phyloP scores from a whole-genome alignment of 1,284 basidiomycete species.

The Cutaneotrichosporon mucoides region DNA sequence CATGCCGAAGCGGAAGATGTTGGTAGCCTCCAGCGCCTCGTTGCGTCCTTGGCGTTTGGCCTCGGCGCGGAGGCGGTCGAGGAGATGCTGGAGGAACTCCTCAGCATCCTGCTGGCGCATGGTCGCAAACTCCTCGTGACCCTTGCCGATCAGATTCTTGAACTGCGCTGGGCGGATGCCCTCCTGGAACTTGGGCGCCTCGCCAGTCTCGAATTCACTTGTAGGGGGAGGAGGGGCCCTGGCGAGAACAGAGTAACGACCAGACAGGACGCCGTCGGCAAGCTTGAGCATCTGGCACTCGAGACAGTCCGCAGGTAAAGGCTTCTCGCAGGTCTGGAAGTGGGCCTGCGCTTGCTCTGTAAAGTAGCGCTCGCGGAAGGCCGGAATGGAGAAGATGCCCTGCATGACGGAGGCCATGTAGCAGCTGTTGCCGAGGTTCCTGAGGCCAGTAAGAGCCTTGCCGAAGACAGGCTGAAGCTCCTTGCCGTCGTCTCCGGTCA shows the following conservation, averaged over 20 bases:
- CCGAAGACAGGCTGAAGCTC: constrained; percentile 86
- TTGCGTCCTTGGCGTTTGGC: constrained; percentile 54
- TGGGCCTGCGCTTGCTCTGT: constrained; percentile 57
- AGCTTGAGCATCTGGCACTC: constrained; percentile 95
- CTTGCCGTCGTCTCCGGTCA: constrained; percentile 84
- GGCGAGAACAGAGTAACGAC: constrained; percentile 75
- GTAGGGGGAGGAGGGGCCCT: constrained; percentile 31
- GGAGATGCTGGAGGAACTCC: constrained; percentile 83
- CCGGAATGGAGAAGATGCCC: constrained; percentile 72
- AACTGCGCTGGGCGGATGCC: constrained; percentile 81
- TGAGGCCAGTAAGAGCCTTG: constrained; percentile 78
- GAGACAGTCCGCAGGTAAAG: constrained; percentile 75
- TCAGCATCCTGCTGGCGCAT: constrained; percentile 98
- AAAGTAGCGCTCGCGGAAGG: constrained; percentile 72
- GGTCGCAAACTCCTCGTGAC: constrained; percentile 90
- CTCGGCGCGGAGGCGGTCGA: constrained; percentile 66
- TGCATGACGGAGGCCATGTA: constrained; percentile 96
- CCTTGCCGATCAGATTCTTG: constrained; percentile 85
- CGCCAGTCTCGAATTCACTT: constrained; percentile 35
- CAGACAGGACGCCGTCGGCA: constrained; percentile 86
- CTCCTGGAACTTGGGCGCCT: constrained; percentile 64
- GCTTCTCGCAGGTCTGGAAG: constrained; percentile 61
- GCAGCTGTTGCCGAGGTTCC: constrained; percentile 95
- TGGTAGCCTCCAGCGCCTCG: constrained; percentile 60
- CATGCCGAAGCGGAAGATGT: constrained; percentile 72